phyloP scores from a whole-genome alignment of 2,329 filamentous ascomycete species.

The Cordyceps fumosorosea region DNA sequence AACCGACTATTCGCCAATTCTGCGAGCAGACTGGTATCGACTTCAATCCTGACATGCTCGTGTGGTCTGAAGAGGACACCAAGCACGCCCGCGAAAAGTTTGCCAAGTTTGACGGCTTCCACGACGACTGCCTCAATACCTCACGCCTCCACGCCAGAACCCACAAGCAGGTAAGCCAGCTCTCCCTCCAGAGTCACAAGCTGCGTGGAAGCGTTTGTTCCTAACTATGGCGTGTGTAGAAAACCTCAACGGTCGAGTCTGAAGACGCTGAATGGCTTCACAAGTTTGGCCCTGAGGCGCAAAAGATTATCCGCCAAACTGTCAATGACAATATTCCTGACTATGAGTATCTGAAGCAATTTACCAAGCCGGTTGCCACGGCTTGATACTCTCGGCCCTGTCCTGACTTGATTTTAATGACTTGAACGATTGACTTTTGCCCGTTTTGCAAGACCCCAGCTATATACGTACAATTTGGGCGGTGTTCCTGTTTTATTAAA shows the following conservation, averaged over 20 bases:
- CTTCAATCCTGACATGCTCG: constrained; percentile 71
- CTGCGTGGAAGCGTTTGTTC: constrained; percentile 1
- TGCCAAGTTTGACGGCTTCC: constrained; percentile 96
- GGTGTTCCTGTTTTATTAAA: not conserved
- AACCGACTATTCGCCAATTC: constrained; percentile 67
- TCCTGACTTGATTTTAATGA: not conserved
- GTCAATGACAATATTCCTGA: constrained; percentile 66
- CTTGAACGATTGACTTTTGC: not conserved
- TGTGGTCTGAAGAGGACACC: constrained; percentile 72
- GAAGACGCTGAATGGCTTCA: constrained; percentile 66
- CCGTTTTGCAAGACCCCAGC: not conserved
- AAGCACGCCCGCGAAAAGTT: constrained; percentile 70
- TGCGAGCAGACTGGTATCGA: constrained; percentile 75
- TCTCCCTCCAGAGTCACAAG: not conserved
- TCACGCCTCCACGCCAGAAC: constrained; percentile 65
- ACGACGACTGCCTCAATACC: constrained; percentile 87
- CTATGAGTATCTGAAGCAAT: constrained; percentile 78
- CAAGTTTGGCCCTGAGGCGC: constrained; percentile 67
- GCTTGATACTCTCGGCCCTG: not conserved
- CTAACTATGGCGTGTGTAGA: constrained; percentile 33
- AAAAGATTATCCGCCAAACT: constrained; percentile 61
- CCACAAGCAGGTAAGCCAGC: constrained; percentile 48
- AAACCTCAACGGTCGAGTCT: constrained; percentile 55
- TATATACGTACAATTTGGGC: not conserved
- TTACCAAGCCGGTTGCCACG: constrained; percentile 26